phyloP scores from a whole-genome alignment of 148 eudicot species.

The Heliosperma pusillum region DNA sequence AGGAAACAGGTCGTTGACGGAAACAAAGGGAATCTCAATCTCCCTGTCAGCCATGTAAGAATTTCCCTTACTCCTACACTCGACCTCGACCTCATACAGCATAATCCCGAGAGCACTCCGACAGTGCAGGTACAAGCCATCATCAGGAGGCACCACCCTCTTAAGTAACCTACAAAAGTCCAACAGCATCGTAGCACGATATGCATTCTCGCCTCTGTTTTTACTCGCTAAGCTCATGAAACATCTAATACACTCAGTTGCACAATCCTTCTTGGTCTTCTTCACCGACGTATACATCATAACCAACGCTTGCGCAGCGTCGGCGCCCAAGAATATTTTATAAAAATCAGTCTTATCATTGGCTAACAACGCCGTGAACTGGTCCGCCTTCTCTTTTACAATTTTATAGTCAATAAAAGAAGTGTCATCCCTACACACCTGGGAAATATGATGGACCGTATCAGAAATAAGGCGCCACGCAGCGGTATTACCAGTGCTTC shows the following conservation, averaged over 20 bases:
- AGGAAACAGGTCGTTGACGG: slow-evolving; percentile 42
- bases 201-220: slow-evolving; percentile 9
- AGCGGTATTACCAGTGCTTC: slow-evolving; percentile 56
- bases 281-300: slow-evolving; percentile 52
- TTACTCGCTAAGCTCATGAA: slow-evolving; percentile 28
- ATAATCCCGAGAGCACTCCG: slow-evolving; percentile 42
- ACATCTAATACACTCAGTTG: slow-evolving; percentile 41
- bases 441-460: slow-evolving; percentile 36
- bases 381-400: slow-evolving; percentile 18
- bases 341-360: slow-evolving; percentile 22
- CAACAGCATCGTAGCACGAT: slow-evolving; percentile 47
- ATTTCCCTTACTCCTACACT: slow-evolving; percentile 5
- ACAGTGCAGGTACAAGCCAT: slow-evolving; percentile 46
- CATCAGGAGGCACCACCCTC: slow-evolving; percentile 21
- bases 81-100: slow-evolving; percentile 29
- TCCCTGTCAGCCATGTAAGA: background rate
- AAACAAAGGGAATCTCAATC: slow-evolving; percentile 6
- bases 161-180: slow-evolving; percentile 66
- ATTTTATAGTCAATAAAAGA: background rate
- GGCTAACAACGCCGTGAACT: slow-evolving; percentile 16
- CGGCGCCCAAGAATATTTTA: slow-evolving; percentile 45
- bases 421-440: slow-evolving; percentile 33
- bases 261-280: slow-evolving; percentile 31
- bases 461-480: slow-evolving; percentile 53
- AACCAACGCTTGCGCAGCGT: slow-evolving; percentile 51